phyloP scores from a whole-genome alignment of 2,329 filamentous ascomycete genomes.

The Xylaria sp. region DNA sequence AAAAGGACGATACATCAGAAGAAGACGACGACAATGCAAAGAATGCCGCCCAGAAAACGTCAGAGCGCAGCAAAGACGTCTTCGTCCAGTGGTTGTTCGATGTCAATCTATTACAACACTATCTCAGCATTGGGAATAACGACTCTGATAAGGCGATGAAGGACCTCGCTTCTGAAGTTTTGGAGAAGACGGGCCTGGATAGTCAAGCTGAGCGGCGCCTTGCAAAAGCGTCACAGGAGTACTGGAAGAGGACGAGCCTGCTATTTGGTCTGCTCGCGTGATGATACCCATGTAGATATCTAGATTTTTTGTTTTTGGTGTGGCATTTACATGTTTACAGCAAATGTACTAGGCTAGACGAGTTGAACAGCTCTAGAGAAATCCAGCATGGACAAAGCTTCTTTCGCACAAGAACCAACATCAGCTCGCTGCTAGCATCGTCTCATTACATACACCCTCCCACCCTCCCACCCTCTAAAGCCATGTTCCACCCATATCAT shows the following conservation, averaged over 20 bases:
- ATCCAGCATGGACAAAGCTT: constrained; percentile 2
- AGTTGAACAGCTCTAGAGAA: constrained; percentile 5
- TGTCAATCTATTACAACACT: constrained; percentile 61
- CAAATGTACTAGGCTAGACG: not conserved
- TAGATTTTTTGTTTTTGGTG: constrained; percentile 1
- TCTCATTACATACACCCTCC: too few species aligned
- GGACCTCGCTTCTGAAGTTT: constrained; percentile 59
- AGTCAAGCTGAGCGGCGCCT: constrained; percentile 65
- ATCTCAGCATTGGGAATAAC: constrained; percentile 52
- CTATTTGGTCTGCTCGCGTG: constrained; percentile 80
- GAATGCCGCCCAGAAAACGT: constrained; percentile 4
- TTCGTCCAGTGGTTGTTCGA: constrained; percentile 72
- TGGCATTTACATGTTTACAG: constrained; percentile 12
- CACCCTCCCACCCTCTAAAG: not conserved
- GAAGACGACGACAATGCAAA: constrained; percentile 28
- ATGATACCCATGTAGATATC: constrained; percentile 39
- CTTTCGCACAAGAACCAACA: not conserved
- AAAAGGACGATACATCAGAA: constrained; percentile 8
- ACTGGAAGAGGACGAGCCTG: constrained; percentile 84
- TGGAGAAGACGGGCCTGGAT: constrained; percentile 60
- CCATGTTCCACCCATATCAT: constrained; percentile 34
- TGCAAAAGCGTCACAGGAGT: constrained; percentile 74
- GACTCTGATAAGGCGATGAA: constrained; percentile 52
- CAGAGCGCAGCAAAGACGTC: constrained; percentile 58
- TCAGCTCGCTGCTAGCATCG: not conserved